Base-by-base conservation (phyloP, 2,329 filamentous ascomycete genomes). In the Emmonsiellopsis sp. region DNA sequence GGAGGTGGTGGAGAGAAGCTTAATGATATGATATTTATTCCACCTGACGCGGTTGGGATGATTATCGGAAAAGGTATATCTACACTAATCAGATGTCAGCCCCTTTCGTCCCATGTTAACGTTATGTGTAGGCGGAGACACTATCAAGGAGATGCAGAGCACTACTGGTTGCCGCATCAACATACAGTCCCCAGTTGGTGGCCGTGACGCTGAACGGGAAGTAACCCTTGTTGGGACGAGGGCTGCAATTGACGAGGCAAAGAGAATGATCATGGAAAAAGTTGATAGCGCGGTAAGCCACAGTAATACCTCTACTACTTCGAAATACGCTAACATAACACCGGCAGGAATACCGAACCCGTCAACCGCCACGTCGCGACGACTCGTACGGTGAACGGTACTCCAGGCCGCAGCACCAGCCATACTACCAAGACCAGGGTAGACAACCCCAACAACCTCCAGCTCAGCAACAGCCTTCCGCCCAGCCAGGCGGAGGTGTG, bases 81-180 rank as follows among this genome's bases (percentile, higher is more conserved):
- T 48, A 43, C 8, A 42, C 34, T 27, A 9, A 17, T 27, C 31
- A 8, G 31, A n/a, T 48, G 36, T 17, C 40, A 49, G 40, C 11
- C 21, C 10, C n/a, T 49, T 13, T 10, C 36, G 21, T 27, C 21
- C 21, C 21, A 27, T 27, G 21, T 27, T 27, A 27, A 27, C 21
- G 5, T 27, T 37, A 6, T 36, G 32, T 52, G 6, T 51, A 77
- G 79, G 88, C 53, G 90, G 90, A 59, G 90, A 95, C 73, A 94
- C 90, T 0, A 95, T 95, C 66, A 89, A 91, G 59, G 88, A 95
- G 61, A 94, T 95, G 85, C 90, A 95, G 69, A 86, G 84, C 64
- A 80, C 76, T 34, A 93, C 88, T 5, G 87, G 88, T 45, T 95
- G 91, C 79, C 95, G 95, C 74, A 95, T 95, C 76, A 95, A 95